These are phyloP conservation scores for Cordyceps fumosorosea DNA, from an alignment of 2,329 filamentous ascomycete genomes.

Conservation along the genomic window DNA sequence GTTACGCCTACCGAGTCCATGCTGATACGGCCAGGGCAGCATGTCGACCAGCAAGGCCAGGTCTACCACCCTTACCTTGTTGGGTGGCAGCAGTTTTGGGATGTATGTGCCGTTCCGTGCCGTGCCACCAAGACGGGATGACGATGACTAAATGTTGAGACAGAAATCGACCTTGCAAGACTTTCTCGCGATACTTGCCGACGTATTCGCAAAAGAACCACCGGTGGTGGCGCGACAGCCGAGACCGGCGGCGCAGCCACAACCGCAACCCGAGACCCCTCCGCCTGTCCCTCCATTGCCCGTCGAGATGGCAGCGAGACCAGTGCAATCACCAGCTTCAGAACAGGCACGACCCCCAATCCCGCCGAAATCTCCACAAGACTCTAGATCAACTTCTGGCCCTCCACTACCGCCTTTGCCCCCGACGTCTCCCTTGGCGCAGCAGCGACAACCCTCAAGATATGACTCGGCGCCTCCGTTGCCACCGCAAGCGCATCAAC, in stretches of 20 bases:
- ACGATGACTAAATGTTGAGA: conserved; percentile 15
- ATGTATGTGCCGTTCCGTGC: conserved; percentile 58
- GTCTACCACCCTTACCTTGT: conserved; percentile 95
- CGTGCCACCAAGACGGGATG: not conserved
- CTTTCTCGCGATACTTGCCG: conserved; percentile 73
- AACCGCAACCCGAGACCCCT: conserved; percentile 36
- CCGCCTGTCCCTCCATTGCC: conserved; percentile 69
- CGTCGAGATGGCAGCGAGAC: conserved; percentile 48
- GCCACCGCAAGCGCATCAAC: conserved; percentile 26
- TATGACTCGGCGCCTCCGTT: conserved; percentile 44
- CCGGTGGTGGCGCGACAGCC: conserved; percentile 73
- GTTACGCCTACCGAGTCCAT: conserved; percentile 85
- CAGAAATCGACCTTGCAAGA: conserved; percentile 79
- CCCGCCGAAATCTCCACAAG: conserved; percentile 46
- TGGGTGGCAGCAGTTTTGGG: conserved; percentile 83
- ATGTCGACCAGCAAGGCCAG: conserved; percentile 87
- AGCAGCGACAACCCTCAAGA: conserved; percentile 27
- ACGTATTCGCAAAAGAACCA: conserved; percentile 90
- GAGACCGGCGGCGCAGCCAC: conserved; percentile 32
- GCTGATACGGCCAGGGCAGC: conserved; percentile 84
- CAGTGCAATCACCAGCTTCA: conserved; percentile 28
- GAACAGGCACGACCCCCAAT: conserved; percentile 38
- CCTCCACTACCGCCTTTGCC: conserved; percentile 26
- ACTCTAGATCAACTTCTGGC: conserved; percentile 20
- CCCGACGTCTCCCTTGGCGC: conserved; percentile 17